Base-by-base conservation (phyloP, 768 basidiomycete species). In the Suillus americanus region DNA sequence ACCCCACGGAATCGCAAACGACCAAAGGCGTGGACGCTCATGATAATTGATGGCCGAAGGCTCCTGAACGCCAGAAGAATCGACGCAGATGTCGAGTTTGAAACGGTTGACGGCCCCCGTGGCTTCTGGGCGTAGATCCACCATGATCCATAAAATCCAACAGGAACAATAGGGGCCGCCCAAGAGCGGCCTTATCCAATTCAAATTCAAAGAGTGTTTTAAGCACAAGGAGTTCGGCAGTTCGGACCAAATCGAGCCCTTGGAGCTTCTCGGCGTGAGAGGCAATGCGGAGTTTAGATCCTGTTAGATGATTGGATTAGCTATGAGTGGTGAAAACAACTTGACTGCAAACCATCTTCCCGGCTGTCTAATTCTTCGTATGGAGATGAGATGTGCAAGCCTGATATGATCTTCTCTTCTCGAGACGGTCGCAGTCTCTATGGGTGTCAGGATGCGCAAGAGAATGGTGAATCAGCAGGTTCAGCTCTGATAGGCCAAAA, bases 331-430 rank as follows among this genome's bases (percentile, higher is more conserved):
- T 48, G 18, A 50, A 30, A 25, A 37, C 16, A 62, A 53, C 48
- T 37, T 25, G 53, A 25, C 10, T 40, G 53, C 83, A 60, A 71
- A 89, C 91, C 97, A 96, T 97, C 33, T 33, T 33, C 33, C 33
- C 33, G 33, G 33, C 3, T 33, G 33, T 33, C 33, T 33, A 33
- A 80, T 3, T 97, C 97, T 97, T 99, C 66, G 99, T 91, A 74
- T 99, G 97, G 95, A 96, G 66, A 99, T 99, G 16, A 6, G 94
- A 97, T 13, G 77, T 99, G 97, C 2, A 99, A 82, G 41, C 97
- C 89, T 43, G 97, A 99, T 53, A 99, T 91, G 62, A 99, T 86
- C 73, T 95, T 65, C 90, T 82, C 79, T 98, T 98, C 77, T 99
- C 97, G 25, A 98, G 77, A 75, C 97, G 98, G 64, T 89, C 87